Percentiles rank a stretch among this genome's conserved stretches.
Conservation (phyloP, 108 stramenopile species). For the Skeletonema grethae region DNA sequence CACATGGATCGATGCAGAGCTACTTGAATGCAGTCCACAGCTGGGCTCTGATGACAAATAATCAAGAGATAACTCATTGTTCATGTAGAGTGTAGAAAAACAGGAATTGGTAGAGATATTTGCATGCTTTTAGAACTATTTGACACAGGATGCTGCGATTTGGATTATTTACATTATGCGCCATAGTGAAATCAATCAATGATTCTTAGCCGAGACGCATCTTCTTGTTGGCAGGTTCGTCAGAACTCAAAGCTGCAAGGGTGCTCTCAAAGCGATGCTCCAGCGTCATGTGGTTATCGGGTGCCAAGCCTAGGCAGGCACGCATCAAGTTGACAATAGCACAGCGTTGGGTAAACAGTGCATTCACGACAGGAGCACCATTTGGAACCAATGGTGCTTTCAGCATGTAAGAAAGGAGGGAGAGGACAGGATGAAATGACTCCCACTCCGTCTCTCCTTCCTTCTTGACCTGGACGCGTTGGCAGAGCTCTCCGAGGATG, state of each 20-base stretch:
- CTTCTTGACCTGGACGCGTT: conserved; percentile 86
- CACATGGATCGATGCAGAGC: too few species aligned
- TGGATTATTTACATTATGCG: neutral
- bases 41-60: too few species aligned
- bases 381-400: conserved; percentile 97
- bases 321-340: conserved; percentile 95
- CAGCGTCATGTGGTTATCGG: conserved; percentile 95
- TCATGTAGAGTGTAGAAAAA: neutral
- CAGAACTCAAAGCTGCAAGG: conserved; percentile 45
- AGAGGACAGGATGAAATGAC: conserved; percentile 93
- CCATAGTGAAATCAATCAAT: neutral
- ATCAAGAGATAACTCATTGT: too few species aligned
- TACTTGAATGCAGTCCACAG: too few species aligned
- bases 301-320: conserved; percentile 92
- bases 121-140: neutral
- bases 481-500: conserved; percentile 91
- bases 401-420: conserved; percentile 96
- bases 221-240: conserved; percentile 33
- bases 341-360: conserved; percentile 95
- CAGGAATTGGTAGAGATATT: neutral
- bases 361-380: conserved; percentile 98
- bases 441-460: conserved; percentile 82
- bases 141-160: neutral
- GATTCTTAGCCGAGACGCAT: conserved; percentile 31
- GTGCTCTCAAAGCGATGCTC: conserved; percentile 89